Conservation (phyloP, 1,139 yeast genomes). For the Maudiozyma humilis region DNA sequence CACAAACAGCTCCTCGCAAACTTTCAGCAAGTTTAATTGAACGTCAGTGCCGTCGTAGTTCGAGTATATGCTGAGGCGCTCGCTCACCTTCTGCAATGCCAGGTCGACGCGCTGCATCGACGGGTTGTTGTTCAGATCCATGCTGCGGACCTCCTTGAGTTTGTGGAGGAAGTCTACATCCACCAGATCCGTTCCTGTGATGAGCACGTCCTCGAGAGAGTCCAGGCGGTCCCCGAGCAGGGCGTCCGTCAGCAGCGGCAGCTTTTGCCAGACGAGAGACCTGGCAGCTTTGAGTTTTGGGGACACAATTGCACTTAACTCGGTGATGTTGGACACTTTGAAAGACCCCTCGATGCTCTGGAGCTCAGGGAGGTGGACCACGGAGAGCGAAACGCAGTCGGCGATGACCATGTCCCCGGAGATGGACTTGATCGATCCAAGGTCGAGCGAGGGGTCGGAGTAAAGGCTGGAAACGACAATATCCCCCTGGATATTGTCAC, state of each 20-base stretch:
- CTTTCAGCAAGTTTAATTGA: slow-evolving; percentile 47
- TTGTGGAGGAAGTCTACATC: slow-evolving; percentile 50
- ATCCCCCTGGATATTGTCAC: slow-evolving; percentile 41
- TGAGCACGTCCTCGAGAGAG: slow-evolving; percentile 43
- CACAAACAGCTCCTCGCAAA: slow-evolving; percentile 52
- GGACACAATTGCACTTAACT: slow-evolving; percentile 48
- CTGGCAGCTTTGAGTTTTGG: slow-evolving; percentile 45
- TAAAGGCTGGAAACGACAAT: slow-evolving; percentile 38
- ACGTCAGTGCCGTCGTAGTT: slow-evolving; percentile 52
- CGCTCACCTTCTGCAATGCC: slow-evolving; percentile 45
- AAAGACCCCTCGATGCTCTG: slow-evolving; percentile 42
- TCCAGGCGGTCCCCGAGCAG: slow-evolving; percentile 42
- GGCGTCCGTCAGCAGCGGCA: slow-evolving; percentile 57
- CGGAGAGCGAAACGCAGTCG: slow-evolving; percentile 46
- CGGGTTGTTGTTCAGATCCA: slow-evolving; percentile 64
- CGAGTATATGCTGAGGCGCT: slow-evolving; percentile 52
- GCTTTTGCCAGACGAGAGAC: slow-evolving; percentile 52
- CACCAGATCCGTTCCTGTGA: slow-evolving; percentile 63
- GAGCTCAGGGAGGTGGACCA: slow-evolving; percentile 47
- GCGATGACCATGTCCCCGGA: slow-evolving; percentile 49
- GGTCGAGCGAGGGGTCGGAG: slow-evolving; percentile 42
- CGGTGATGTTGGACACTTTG: slow-evolving; percentile 47
- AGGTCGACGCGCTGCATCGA: slow-evolving; percentile 52
- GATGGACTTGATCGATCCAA: slow-evolving; percentile 42
- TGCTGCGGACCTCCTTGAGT: slow-evolving; percentile 40